Evolutionary conservation across 2,329 filamentous ascomycete species (phyloP), one percentile per base, ranked within the genome.

Genomic region (Diaporthe nobilis): DNA sequence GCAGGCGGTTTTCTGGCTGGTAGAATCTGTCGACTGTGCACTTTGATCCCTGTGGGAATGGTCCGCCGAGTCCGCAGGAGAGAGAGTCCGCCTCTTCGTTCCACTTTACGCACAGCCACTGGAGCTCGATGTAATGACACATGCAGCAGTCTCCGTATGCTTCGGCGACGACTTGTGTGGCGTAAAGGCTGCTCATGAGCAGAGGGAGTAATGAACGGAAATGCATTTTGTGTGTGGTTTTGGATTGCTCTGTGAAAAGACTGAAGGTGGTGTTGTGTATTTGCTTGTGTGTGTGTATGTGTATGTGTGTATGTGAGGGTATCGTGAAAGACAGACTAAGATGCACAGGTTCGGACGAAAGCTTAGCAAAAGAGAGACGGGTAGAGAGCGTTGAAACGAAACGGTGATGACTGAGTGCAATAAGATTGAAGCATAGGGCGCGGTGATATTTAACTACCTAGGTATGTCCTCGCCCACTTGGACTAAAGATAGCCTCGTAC

Each of bases 101-200:
- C 65, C 65, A 68, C 53, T 68, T 68, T 25, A 68, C 65, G 13
- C 65, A 68, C 22, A 68, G 47, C 47, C 65, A 68, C 65, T 68
- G 65, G 31, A 53, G 47, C 34, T 53, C 65, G 8, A 68, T 42
- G 34, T 39, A 53, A 31, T 68, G 65, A 34, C 65, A 68, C 15
- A 68, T 10, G n/a, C 65, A 68, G 65, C 65, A 68, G 47, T 68
- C 65, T n/a, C 31, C 22, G 1, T 53, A 53, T 28, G 47, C 63
- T 28, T 68, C 22, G 8, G 47, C 65, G 9, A 68, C 13, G 22
- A 22, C 65, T 68, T 68, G 65, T 6, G 65, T 6, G 47, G 65
- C 47, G 47, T 68, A 68, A 22, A 68, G 47, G n/a, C 22, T 68
- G 31, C 47, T 53, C 8, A 53, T 39, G 47, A 68, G 47, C 13